phyloP scores from a whole-genome alignment of 2,329 filamentous ascomycete species.

The Coleophoma eucalyptorum region DNA sequence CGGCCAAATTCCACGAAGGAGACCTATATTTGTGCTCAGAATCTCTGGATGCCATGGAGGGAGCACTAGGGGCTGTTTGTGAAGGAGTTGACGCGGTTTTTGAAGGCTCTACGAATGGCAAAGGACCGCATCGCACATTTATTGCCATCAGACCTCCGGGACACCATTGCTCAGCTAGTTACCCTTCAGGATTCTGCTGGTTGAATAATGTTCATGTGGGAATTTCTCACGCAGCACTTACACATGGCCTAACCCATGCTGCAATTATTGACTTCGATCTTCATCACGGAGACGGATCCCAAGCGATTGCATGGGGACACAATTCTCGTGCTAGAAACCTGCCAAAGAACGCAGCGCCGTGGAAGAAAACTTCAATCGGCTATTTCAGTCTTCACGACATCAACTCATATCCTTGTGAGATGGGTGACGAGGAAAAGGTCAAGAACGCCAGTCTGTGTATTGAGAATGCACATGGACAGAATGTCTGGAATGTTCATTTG shows the following conservation, averaged over 20 bases:
- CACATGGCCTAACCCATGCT: constrained; percentile 85
- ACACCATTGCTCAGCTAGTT: constrained; percentile 87
- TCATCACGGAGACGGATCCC: constrained; percentile 93
- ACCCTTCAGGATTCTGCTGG: constrained; percentile 97
- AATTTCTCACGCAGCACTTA: constrained; percentile 83
- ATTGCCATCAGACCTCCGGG: constrained; percentile 90
- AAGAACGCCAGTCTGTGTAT: constrained; percentile 92
- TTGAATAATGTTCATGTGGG: constrained; percentile 97
- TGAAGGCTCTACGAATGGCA: constrained; percentile 35
- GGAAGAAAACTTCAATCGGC: constrained; percentile 84
- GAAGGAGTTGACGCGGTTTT: constrained; percentile 91
- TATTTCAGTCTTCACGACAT: constrained; percentile 98
- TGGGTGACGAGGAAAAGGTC: constrained; percentile 89
- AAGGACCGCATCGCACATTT: constrained; percentile 73
- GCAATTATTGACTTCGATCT: constrained; percentile 92
- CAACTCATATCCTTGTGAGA: constrained; percentile 96
- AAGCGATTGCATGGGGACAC: constrained; percentile 87
- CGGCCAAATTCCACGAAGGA: constrained; percentile 70
- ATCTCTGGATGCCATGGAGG: constrained; percentile 83
- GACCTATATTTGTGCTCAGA: constrained; percentile 89
- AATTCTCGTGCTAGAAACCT: constrained; percentile 66
- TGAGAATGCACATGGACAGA: constrained; percentile 90
- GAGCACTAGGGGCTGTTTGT: constrained; percentile 86
- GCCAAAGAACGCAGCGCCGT: constrained; percentile 66
- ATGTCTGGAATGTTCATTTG: constrained; percentile 93